Evolutionary conservation across 768 basidiomycete species (phyloP).

Genomic region (Kwoniella heveanensis): DNA sequence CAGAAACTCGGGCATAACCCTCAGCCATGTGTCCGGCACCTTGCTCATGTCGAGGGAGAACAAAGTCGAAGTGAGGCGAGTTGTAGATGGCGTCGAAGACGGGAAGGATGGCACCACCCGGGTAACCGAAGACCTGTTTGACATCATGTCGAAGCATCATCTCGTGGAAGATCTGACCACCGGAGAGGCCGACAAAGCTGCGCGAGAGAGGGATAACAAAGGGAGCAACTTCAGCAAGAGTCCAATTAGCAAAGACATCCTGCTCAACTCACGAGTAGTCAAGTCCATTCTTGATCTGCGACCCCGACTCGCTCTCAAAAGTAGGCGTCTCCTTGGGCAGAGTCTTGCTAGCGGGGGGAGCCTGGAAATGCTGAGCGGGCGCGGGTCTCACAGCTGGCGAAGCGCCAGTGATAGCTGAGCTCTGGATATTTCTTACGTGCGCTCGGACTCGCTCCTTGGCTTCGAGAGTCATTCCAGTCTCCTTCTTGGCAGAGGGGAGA

Average conservation of each 20-base stretch:
- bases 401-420: slow-evolving; percentile 66
- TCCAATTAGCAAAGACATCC: too few species aligned
- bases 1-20: slow-evolving; percentile 95
- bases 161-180: slow-evolving; percentile 98
- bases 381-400: slow-evolving; percentile 67
- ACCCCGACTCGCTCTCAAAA: slow-evolving; percentile 27
- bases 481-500: slow-evolving; percentile 16
- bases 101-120: slow-evolving; percentile 95
- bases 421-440: slow-evolving; percentile 74
- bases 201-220: too few species aligned
- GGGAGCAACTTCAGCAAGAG: too few species aligned
- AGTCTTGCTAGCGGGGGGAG: slow-evolving; percentile 35
- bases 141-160: slow-evolving; percentile 98
- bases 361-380: slow-evolving; percentile 61
- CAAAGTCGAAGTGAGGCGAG: slow-evolving; percentile 89
- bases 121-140: slow-evolving; percentile 96
- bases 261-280: slow-evolving; percentile 50
- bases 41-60: slow-evolving; percentile 95
- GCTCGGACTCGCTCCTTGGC: slow-evolving; percentile 79
- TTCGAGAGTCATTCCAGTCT: slow-evolving; percentile 63
- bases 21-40: slow-evolving; percentile 99
- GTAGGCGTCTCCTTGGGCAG: slow-evolving; percentile 36
- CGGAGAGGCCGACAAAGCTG: slow-evolving; percentile 89
- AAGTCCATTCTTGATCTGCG: slow-evolving; percentile 42
- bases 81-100: slow-evolving; percentile 99